Evolutionary conservation across 495 filamentous ascomycete genomes (phyloP).

Genomic region (Niebla homalea): DNA sequence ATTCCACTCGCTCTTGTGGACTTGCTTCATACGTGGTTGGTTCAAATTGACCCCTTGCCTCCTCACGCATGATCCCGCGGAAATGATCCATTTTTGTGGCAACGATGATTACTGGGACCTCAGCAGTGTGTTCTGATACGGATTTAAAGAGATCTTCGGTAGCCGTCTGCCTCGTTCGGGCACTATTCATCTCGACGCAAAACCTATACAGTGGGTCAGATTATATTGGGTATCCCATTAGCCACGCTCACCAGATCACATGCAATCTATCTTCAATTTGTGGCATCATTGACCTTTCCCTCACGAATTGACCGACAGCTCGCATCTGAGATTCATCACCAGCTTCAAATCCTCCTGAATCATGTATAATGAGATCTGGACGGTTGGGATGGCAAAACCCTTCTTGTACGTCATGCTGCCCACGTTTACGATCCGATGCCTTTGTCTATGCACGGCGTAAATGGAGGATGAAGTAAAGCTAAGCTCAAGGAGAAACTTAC

Average conservation of each 20-base stretch:
- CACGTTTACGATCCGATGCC: neutral
- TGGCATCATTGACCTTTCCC: constrained; percentile 12
- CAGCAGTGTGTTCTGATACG: constrained; percentile 15
- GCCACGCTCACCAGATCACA: constrained; percentile 12
- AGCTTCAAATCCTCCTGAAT: constrained; percentile 21
- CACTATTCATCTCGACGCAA: constrained; percentile 20
- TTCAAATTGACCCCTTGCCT: neutral
- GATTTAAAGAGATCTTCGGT: constrained; percentile 16
- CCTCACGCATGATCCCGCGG: constrained; percentile 8
- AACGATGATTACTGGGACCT: constrained; percentile 18
- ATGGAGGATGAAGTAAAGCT: neutral
- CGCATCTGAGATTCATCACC: constrained; percentile 9
- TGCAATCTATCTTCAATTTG: constrained; percentile 14
- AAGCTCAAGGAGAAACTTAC: neutral
- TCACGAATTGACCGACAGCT: constrained; percentile 12
- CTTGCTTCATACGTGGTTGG: neutral
- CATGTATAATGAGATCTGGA: constrained; percentile 19
- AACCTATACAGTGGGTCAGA: constrained; percentile 9
- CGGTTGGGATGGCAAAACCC: constrained; percentile 13
- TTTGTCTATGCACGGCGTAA: neutral
- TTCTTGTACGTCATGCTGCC: constrained; percentile 14
- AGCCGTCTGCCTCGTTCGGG: constrained; percentile 17
- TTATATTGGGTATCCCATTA: neutral
- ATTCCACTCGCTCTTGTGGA: neutral
- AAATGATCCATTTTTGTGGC: constrained; percentile 20